A percentile compares a stretch with the other conserved stretches of the same genome.
Evolutionary conservation across 805 yeast genomes (phyloP).

Genomic region (Yamadazyma takamatsuzukensis): DNA sequence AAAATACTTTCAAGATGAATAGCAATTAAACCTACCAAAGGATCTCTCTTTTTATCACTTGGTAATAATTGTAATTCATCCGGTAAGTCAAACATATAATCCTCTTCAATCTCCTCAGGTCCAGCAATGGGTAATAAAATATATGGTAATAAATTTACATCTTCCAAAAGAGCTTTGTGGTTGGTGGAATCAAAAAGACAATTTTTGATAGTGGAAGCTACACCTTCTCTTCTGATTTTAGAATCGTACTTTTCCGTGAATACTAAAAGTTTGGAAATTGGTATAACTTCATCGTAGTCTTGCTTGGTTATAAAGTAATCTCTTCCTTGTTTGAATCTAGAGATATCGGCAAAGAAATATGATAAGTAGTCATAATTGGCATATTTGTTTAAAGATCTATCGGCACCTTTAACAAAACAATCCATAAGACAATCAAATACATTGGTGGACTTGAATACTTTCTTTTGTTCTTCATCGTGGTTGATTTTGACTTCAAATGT

Average conservation of each 20-base stretch:
- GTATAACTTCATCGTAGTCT: conserved; percentile 70
- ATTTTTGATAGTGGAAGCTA: conserved; percentile 88
- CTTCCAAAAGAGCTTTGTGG: conserved; percentile 57
- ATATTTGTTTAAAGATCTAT: conserved; percentile 62
- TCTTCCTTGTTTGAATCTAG: conserved; percentile 73
- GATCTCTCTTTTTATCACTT: conserved; percentile 74
- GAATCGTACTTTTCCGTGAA: conserved; percentile 81
- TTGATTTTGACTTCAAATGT: conserved; percentile 40
- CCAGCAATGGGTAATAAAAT: conserved; percentile 77
- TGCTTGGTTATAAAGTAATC: conserved; percentile 71
- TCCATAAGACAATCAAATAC: conserved; percentile 82
- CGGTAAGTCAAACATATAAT: conserved; percentile 83
- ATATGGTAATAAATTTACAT: conserved; percentile 75
- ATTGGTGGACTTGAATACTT: conserved; percentile 50
- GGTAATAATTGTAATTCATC: conserved; percentile 81
- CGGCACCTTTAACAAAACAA: conserved; percentile 82
- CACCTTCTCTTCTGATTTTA: conserved; percentile 82
- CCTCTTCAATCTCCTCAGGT: conserved; percentile 72
- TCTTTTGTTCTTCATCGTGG: conserved; percentile 31
- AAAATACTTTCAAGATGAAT: conserved; percentile 78
- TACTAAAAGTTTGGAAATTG: conserved; percentile 74
- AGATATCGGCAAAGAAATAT: conserved; percentile 85
- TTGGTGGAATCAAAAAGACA: conserved; percentile 73
- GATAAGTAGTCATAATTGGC: conserved; percentile 82
- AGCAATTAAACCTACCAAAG: conserved; percentile 57